Evolutionary conservation across 805 yeast genomes (phyloP), one percentile per base, ranked within the genome.

Genomic region (Metschnikowia lochheadii): DNA sequence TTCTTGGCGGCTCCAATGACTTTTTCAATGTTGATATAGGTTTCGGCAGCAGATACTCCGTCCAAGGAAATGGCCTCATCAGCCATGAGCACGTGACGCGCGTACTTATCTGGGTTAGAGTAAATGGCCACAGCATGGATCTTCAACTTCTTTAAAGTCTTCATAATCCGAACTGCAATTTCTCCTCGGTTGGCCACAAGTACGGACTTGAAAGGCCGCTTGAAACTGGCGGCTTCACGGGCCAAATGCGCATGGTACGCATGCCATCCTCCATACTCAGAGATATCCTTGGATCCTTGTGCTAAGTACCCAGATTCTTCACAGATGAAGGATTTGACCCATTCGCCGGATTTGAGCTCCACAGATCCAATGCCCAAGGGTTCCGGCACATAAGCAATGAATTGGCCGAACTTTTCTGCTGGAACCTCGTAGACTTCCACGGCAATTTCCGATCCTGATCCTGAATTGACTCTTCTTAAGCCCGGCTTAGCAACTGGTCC

Each of bases 141-240:
- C 3, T 82, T 82, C 56, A 94, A 66, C 66, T 85, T 85, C 68
- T 87, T 88, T 64, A 92, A 75, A 17, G 99, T 91, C 64, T 81
- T 85, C 63, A 92, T 89, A 59, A 94, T 89, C 63, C 99, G 78
- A 31, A 91, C 97, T 2, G 99, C 97, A 62, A 92, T 92, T 71
- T 92, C 99, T 66, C 98, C 98, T 72, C 99, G 82, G 75, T 92
- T 92, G 38, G 98, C 98, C 49, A 92, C 94, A 49, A 92, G 77
- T n/a, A 92, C 96, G 10, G 85, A 79, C 18, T 83, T 76, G 70
- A 90, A 89, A 1, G 95, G 94, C 61, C 80, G 81, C 50, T 61
- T 62, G 40, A 44, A 54, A 54, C 56, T 56, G 32, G 49, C 48
- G 51, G 70, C 70, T 37, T 63, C 62, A 18, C 61, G 60, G 20